These are phyloP conservation scores for Naganishia sp. DNA, from an alignment of 1,284 basidiomycete species.

Conservation along the genomic window DNA sequence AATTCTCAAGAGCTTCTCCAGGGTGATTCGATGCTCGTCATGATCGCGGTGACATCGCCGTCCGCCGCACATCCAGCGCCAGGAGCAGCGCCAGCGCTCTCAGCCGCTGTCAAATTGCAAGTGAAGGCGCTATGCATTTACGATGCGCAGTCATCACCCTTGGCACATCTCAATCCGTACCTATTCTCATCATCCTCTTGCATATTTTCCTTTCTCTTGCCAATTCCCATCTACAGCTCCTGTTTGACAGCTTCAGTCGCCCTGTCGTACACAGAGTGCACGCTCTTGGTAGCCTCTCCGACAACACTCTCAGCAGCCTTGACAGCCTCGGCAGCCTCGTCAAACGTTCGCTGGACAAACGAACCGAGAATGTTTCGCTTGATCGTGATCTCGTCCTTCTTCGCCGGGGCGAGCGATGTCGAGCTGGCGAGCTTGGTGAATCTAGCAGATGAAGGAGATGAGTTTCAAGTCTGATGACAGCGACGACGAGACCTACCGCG, in stretches of 20 bases:
- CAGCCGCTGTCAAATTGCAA: too few species aligned
- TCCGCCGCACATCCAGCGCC: too few species aligned
- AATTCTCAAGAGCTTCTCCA: too few species aligned
- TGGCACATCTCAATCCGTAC: too few species aligned
- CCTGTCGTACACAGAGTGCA: conserved; percentile 15
- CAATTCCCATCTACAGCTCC: conserved; percentile 1
- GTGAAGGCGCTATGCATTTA: too few species aligned
- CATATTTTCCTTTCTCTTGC: background rate
- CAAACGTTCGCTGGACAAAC: conserved; percentile 63
- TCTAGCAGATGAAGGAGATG: conserved; percentile 32
- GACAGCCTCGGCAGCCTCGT: conserved; percentile 33
- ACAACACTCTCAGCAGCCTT: conserved; percentile 31
- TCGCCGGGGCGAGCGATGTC: conserved; percentile 64
- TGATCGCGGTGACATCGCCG: too few species aligned
- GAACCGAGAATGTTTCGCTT: conserved; percentile 83
- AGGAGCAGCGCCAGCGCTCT: too few species aligned
- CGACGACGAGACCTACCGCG: conserved; percentile 62
- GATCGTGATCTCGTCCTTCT: conserved; percentile 91
- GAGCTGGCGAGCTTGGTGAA: conserved; percentile 48
- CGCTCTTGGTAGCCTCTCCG: conserved; percentile 19
- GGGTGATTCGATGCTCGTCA: background rate
- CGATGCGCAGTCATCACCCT: too few species aligned
- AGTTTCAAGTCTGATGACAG: background rate
- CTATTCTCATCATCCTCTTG: background rate
- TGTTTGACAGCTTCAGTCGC: conserved; percentile 30